Evolutionary conservation across 495 filamentous ascomycete genomes (phyloP).

Genomic region (Neurospora sp.): DNA sequence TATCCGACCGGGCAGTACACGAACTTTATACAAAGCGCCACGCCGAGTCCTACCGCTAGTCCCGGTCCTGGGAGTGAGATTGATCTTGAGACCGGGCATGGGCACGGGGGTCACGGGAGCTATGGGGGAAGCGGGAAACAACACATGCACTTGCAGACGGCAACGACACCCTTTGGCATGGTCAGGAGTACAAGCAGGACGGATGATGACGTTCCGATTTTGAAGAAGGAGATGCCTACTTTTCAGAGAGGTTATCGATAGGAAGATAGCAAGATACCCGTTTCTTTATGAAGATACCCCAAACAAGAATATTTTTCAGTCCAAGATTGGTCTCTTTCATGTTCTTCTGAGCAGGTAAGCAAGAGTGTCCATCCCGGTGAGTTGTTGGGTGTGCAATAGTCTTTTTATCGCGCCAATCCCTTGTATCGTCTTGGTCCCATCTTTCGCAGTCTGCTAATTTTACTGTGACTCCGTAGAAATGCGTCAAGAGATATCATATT

Average conservation of each 20-base stretch:
- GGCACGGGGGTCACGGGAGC: neutral
- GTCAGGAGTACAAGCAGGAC: neutral
- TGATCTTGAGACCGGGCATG: neutral
- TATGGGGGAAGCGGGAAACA: neutral
- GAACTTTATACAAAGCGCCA: neutral
- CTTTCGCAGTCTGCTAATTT: no score
- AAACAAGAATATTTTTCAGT: neutral
- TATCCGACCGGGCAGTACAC: neutral
- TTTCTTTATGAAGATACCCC: neutral
- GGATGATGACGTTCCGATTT: neutral
- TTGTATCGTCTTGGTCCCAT: no score
- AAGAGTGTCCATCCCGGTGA: neutral
- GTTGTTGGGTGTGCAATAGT: no score
- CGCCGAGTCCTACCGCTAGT: neutral
- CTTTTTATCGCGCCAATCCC: no score
- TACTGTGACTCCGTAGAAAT: no score
- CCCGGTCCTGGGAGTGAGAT: neutral
- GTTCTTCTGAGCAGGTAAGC: neutral
- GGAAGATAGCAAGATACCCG: neutral
- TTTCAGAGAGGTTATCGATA: neutral
- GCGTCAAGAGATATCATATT: neutral
- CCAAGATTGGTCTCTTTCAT: neutral
- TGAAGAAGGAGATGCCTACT: neutral
- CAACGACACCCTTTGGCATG: neutral
- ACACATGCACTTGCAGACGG: neutral